Conservation (phyloP, 2,329 filamentous ascomycete species). For the Hymenoscyphus fraxineus region DNA sequence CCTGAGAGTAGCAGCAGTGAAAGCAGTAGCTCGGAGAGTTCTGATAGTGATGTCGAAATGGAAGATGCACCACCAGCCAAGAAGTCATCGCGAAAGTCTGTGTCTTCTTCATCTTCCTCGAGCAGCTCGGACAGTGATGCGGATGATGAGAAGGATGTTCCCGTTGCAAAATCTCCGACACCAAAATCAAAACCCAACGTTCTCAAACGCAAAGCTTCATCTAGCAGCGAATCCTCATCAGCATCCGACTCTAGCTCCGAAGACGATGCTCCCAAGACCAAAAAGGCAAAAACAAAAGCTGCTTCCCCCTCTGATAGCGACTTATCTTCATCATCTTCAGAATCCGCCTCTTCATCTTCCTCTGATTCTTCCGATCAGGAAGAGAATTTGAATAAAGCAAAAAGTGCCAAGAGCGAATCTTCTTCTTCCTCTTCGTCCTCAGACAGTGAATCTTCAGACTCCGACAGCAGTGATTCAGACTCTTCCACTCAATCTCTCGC, state of each 20-base stretch:
- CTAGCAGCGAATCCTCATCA: constrained; percentile 37
- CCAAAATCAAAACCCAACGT: constrained; percentile 38
- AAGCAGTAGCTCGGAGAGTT: constrained; percentile 31
- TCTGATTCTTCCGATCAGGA: constrained; percentile 17
- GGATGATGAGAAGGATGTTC: constrained; percentile 45
- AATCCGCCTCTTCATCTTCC: constrained; percentile 35
- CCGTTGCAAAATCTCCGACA: constrained; percentile 26
- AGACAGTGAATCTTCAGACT: constrained; percentile 33
- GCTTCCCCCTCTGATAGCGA: constrained; percentile 29
- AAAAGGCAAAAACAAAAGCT: constrained; percentile 48
- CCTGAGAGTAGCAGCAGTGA: constrained; percentile 38
- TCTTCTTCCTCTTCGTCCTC: constrained; percentile 26
- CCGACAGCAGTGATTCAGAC: constrained; percentile 25
- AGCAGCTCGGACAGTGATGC: constrained; percentile 47
- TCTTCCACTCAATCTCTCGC: constrained; percentile 29
- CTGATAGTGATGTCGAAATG: constrained; percentile 33
- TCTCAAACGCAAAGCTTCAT: constrained; percentile 54
- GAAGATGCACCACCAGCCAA: constrained; percentile 32
- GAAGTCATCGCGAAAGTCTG: constrained; percentile 32
- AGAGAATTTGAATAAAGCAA: constrained; percentile 15
- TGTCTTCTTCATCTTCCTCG: constrained; percentile 37
- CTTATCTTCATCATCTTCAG: constrained; percentile 35
- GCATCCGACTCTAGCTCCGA: constrained; percentile 45
- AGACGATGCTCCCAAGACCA: constrained; percentile 45
- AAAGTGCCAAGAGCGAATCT: constrained; percentile 13